Evolutionary conservation across 768 basidiomycete species (phyloP).

Genomic region (Russula ochroleuca): DNA sequence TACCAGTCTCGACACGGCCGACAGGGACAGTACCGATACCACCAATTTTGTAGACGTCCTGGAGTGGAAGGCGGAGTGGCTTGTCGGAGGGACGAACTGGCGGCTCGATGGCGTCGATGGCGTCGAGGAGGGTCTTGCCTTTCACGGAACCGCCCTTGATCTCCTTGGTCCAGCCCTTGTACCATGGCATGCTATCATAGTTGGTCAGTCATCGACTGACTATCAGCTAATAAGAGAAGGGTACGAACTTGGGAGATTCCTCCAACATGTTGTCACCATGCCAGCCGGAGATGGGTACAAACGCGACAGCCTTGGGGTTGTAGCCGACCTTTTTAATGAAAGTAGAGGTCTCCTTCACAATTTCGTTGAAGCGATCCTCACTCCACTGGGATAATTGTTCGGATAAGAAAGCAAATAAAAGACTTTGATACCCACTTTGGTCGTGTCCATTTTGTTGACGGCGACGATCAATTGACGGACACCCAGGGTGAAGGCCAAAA

Average conservation of each 20-base stretch:
- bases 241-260: constrained; percentile 84
- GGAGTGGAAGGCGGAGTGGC: constrained; percentile 99
- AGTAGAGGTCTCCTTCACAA: constrained; percentile 93
- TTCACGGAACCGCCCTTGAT: constrained; percentile 88
- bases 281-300: constrained; percentile 99
- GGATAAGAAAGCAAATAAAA: not conserved
- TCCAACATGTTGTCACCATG: constrained; percentile 99
- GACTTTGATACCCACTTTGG: constrained; percentile 56
- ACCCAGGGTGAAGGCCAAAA: constrained; percentile 99
- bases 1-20: constrained; percentile 99
- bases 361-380: constrained; percentile 99
- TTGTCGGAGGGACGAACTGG: constrained; percentile 96
- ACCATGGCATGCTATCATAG: constrained; percentile 87
- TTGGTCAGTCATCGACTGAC: constrained; percentile 13
- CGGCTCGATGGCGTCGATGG: constrained; percentile 99
- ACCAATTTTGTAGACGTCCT: constrained; percentile 99
- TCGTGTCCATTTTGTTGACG: constrained; percentile 99
- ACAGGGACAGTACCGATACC: constrained; percentile 99
- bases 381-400: constrained; percentile 66
- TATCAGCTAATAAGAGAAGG: not conserved
- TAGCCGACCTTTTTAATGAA: constrained; percentile 99
- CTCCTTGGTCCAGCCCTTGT: constrained; percentile 99
- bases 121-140: constrained; percentile 99
- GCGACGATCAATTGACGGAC: constrained; percentile 99
- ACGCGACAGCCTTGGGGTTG: constrained; percentile 97